phyloP scores from a whole-genome alignment of 768 basidiomycete species.

The Pleurotus eryngii region DNA sequence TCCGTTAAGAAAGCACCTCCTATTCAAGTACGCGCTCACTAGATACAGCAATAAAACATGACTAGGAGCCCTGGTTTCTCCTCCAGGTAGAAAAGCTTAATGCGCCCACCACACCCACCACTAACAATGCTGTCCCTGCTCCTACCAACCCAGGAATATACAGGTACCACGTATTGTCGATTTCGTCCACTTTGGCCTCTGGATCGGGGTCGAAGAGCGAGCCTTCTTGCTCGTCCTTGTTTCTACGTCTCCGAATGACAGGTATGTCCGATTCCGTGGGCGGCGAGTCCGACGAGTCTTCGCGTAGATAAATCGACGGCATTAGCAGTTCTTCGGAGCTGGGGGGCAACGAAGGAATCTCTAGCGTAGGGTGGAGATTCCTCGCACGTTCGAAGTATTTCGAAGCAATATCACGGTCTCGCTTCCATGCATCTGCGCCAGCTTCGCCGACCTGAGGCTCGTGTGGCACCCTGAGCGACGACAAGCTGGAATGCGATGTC shows the following conservation, averaged over 20 bases:
- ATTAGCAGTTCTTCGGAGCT: constrained; percentile 52
- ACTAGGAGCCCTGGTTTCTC: constrained; percentile 59
- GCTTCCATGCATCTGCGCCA: constrained; percentile 70
- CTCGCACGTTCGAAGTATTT: constrained; percentile 73
- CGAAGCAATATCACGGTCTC: constrained; percentile 67
- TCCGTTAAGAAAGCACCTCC: no score
- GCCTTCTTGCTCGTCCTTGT: constrained; percentile 49
- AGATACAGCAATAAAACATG: neutral
- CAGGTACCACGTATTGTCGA: constrained; percentile 76
- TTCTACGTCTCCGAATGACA: constrained; percentile 45
- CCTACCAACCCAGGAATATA: constrained; percentile 78
- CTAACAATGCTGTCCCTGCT: constrained; percentile 78
- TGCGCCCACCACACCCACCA: constrained; percentile 75
- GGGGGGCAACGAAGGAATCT: constrained; percentile 64
- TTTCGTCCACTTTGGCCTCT: constrained; percentile 48
- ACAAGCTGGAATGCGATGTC: constrained; percentile 72
- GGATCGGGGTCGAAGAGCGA: constrained; percentile 35
- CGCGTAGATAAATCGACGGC: constrained; percentile 49
- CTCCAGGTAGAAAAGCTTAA: constrained; percentile 70
- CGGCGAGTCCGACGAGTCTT: constrained; percentile 16
- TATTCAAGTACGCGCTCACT: no score
- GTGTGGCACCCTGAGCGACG: constrained; percentile 69
- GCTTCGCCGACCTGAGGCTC: constrained; percentile 48
- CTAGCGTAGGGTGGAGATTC: constrained; percentile 54
- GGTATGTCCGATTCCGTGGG: constrained; percentile 34